Evolutionary conservation across 768 basidiomycete genomes (phyloP).

Genomic region (Pulveroboletus sp.): DNA sequence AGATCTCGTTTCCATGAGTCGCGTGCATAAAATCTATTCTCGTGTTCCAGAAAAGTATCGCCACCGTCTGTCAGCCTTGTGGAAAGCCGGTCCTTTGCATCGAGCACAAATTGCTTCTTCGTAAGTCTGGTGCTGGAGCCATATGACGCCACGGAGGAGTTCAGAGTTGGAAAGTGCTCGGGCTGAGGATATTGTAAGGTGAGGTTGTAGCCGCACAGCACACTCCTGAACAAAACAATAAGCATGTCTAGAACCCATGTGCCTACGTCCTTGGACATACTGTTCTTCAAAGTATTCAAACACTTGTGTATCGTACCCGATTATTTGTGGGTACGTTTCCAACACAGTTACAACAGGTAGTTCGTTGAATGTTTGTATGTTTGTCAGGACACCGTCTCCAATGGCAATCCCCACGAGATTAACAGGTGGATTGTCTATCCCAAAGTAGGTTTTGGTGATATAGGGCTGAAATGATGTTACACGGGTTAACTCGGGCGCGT

Average conservation of each 20-base stretch:
- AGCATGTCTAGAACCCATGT: background rate
- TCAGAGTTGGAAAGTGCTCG: slow-evolving; percentile 42
- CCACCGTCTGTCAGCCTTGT: slow-evolving; percentile 11
- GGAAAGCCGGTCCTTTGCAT: slow-evolving; percentile 9
- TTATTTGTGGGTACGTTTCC: slow-evolving; percentile 72
- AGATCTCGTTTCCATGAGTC: slow-evolving; percentile 45
- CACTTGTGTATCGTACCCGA: slow-evolving; percentile 66
- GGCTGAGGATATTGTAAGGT: slow-evolving; percentile 68
- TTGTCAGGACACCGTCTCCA: slow-evolving; percentile 61
- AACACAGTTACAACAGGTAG: slow-evolving; percentile 57
- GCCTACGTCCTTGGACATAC: slow-evolving; percentile 37
- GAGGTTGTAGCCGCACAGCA: slow-evolving; percentile 64
- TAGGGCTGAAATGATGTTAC: slow-evolving; percentile 56
- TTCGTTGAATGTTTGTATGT: slow-evolving; percentile 45
- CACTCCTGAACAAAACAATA: slow-evolving; percentile 35
- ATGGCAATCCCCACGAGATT: slow-evolving; percentile 64
- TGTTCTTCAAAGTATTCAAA: slow-evolving; percentile 62
- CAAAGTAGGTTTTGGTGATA: slow-evolving; percentile 69
- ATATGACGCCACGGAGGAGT: background rate
- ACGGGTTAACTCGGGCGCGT: background rate
- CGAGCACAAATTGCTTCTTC: slow-evolving; percentile 7
- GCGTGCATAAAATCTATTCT: slow-evolving; percentile 19
- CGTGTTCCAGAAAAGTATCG: slow-evolving; percentile 14
- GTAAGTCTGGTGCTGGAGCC: background rate
- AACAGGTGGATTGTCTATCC: slow-evolving; percentile 60